phyloP scores from a whole-genome alignment of 108 stramenopile species.

The Fragilaria radians region DNA sequence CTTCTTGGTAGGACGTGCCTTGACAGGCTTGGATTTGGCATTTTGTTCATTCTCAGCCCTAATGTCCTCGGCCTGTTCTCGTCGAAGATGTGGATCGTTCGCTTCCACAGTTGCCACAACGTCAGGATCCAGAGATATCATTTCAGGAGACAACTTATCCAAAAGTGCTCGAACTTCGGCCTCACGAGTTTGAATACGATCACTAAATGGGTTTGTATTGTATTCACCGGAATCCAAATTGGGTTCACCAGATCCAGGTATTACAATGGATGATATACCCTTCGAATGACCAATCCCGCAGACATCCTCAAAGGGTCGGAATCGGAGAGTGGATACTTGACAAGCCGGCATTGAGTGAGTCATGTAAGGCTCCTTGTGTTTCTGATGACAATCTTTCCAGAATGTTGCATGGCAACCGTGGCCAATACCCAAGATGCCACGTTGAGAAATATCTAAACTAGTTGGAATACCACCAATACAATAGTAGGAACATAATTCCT shows the following conservation, averaged over 20 bases:
- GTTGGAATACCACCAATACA: constrained; percentile 55
- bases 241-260: constrained; percentile 96
- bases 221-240: constrained; percentile 91
- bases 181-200: constrained; percentile 88
- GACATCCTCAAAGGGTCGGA: constrained; percentile 98
- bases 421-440: constrained; percentile 84
- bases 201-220: constrained; percentile 88
- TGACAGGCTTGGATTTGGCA: constrained; percentile 29
- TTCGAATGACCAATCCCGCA: constrained; percentile 88
- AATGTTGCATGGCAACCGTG: constrained; percentile 83
- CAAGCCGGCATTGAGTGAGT: constrained; percentile 64
- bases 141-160: constrained; percentile 93
- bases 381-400: constrained; percentile 79
- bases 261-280: constrained; percentile 88
- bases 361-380: constrained; percentile 87
- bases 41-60: constrained; percentile 63
- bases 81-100: constrained; percentile 42
- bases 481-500: constrained; percentile 55
- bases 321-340: constrained; percentile 68
- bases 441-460: constrained; percentile 87
- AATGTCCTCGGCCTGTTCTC: constrained; percentile 50
- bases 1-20: constrained; percentile 89
- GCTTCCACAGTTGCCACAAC: constrained; percentile 85
- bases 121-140: constrained; percentile 91
- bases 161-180: constrained; percentile 91